phyloP scores from a whole-genome alignment of 176 grass and related monocot species.

The Paspalum vaginatum region DNA sequence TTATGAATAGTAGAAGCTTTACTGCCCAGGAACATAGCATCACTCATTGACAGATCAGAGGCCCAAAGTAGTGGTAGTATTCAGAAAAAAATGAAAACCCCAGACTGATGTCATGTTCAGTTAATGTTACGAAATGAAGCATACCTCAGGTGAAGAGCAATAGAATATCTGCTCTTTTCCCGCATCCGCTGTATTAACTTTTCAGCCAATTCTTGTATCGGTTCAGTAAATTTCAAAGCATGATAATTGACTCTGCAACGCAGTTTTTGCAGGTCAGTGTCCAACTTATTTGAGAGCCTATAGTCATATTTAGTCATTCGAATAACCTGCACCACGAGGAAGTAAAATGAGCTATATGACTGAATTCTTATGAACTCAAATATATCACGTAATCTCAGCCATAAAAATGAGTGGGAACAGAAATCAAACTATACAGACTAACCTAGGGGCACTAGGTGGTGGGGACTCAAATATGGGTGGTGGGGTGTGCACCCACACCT shows the following conservation, averaged over 20 bases:
- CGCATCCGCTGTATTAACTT: conserved; percentile 73
- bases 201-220: conserved; percentile 79
- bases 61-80: conserved; percentile 13
- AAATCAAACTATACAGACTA: conserved; percentile 12
- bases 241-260: conserved; percentile 95
- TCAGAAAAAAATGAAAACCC: conserved; percentile 28
- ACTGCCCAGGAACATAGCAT: not conserved
- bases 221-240: conserved; percentile 75
- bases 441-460: not conserved
- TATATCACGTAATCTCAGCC: not conserved
- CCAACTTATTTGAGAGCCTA: conserved; percentile 88
- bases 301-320: conserved; percentile 96
- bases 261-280: conserved; percentile 84
- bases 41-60: conserved; percentile 2
- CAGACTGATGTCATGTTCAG: conserved; percentile 25
- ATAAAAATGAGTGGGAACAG: conserved; percentile 1
- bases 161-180: conserved; percentile 78
- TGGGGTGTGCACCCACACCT: not conserved
- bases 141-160: conserved; percentile 98
- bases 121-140: not conserved
- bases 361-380: conserved; percentile 19
- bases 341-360: conserved; percentile 34
- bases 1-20: conserved; percentile 11
- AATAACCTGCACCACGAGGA: conserved; percentile 72
- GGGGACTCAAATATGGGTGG: not conserved